Conservation (phyloP, 352 stramenopile species). For the Phytophthora pistaciae region DNA sequence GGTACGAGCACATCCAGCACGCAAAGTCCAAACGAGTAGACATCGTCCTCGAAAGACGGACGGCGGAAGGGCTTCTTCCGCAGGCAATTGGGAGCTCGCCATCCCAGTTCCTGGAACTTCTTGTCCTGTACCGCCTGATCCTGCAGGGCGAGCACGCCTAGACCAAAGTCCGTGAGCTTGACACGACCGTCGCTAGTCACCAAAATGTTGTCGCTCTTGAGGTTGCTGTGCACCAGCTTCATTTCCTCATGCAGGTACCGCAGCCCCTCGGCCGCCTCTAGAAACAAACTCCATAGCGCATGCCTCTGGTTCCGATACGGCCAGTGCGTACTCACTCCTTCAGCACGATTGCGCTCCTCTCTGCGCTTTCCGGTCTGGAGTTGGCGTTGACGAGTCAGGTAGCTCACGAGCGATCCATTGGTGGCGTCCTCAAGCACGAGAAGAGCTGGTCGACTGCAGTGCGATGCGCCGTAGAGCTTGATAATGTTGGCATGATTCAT, state of each 20-base stretch:
- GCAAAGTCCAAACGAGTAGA: constrained; percentile 43
- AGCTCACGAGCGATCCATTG: constrained; percentile 13
- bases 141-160: constrained; percentile 39
- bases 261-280: constrained; percentile 51
- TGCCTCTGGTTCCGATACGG: constrained; percentile 18
- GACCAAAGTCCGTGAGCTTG: constrained; percentile 84
- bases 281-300: constrained; percentile 34
- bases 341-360: constrained; percentile 5
- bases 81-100: constrained; percentile 33
- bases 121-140: constrained; percentile 21
- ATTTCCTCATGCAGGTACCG: constrained; percentile 63
- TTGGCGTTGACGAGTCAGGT: constrained; percentile 13
- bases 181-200: constrained; percentile 54
- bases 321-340: not conserved
- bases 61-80: constrained; percentile 19
- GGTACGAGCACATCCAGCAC: constrained; percentile 36
- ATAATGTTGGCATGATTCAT: constrained; percentile 27
- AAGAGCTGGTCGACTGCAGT: constrained; percentile 34
- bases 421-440: constrained; percentile 29
- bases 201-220: constrained; percentile 76
- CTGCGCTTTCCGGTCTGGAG: constrained; percentile 2
- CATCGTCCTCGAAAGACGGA: constrained; percentile 35
- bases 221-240: constrained; percentile 55
- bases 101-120: constrained; percentile 31
- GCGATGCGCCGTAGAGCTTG: constrained; percentile 29